Evolutionary conservation across 108 stramenopile genomes (phyloP).

Genomic region (Mayamaea pseudoterrestris): DNA sequence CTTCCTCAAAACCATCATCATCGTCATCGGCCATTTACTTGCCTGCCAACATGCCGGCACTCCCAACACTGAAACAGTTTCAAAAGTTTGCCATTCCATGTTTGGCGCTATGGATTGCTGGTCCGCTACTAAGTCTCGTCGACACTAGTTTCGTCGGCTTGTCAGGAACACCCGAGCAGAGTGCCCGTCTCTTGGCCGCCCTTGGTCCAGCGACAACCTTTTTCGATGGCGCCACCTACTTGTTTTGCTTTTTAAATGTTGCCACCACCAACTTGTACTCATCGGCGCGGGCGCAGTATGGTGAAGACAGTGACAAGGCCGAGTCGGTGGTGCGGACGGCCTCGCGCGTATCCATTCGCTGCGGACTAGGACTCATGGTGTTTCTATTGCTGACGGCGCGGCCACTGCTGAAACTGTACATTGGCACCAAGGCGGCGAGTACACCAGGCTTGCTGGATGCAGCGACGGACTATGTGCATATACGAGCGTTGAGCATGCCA

Average conservation of each 20-base stretch:
- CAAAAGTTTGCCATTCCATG: constrained; percentile 74
- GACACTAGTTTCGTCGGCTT: constrained; percentile 81
- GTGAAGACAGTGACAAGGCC: constrained; percentile 23
- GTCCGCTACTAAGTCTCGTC: constrained; percentile 65
- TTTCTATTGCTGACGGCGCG: constrained; percentile 42
- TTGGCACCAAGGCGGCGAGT: constrained; percentile 56
- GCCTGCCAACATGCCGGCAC: constrained; percentile 17
- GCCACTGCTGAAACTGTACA: constrained; percentile 62
- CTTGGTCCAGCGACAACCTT: constrained; percentile 76
- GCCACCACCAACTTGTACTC: constrained; percentile 83
- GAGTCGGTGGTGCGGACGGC: constrained; percentile 72
- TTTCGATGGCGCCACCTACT: constrained; percentile 74
- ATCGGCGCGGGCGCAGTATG: constrained; percentile 39
- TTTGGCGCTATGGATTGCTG: constrained; percentile 68
- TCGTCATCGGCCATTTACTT: no score
- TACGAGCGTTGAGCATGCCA: constrained; percentile 76
- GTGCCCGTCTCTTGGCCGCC: constrained; percentile 29
- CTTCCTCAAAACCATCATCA: no score
- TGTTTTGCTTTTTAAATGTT: constrained; percentile 82
- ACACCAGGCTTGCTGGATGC: constrained; percentile 58
- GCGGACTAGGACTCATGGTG: constrained; percentile 60
- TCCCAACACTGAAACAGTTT: constrained; percentile 36
- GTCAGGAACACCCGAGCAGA: constrained; percentile 27
- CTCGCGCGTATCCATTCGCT: constrained; percentile 39
- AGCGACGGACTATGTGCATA: constrained; percentile 69